phyloP scores from a whole-genome alignment of 1,284 basidiomycete species.

The Cutaneotrichosporon cyanovorans region DNA sequence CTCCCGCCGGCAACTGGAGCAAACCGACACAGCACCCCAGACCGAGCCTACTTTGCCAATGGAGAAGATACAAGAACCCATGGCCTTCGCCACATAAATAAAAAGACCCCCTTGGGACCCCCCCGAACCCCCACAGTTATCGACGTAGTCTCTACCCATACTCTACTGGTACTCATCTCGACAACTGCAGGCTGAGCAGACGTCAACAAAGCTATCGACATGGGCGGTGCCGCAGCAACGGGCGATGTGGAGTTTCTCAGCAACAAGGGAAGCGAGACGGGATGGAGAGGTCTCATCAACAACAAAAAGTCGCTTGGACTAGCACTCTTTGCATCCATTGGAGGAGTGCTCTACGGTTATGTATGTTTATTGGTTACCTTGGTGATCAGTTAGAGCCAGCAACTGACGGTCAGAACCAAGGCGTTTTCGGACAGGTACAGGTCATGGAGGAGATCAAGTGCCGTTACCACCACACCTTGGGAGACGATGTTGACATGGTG shows the following conservation, averaged over 20 bases:
- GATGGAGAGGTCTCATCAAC: slow-evolving; percentile 11
- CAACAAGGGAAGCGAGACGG: slow-evolving; percentile 3
- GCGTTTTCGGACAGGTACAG: slow-evolving; percentile 42
- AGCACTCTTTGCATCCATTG: slow-evolving; percentile 35
- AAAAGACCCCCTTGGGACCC: no score
- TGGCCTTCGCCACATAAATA: no score
- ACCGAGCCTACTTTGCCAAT: no score
- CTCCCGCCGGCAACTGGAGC: no score
- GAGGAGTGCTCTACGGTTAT: slow-evolving; percentile 41
- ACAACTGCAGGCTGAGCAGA: not conserved
- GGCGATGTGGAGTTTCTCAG: slow-evolving; percentile 8
- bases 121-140: no score
- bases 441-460: slow-evolving; percentile 38
- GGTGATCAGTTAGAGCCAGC: not conserved
- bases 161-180: not conserved
- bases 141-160: not conserved
- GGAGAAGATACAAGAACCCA: no score
- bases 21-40: no score
- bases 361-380: slow-evolving; percentile 16
- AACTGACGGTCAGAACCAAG: slow-evolving; percentile 13
- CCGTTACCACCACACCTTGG: slow-evolving; percentile 22
- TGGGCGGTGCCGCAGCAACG: slow-evolving; percentile 6
- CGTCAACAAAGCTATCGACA: not conserved
- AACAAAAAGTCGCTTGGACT: slow-evolving; percentile 9
- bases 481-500: not conserved